Base-by-base conservation (phyloP, 176 grass and related monocot species). In the Triticum timopheevii region DNA sequence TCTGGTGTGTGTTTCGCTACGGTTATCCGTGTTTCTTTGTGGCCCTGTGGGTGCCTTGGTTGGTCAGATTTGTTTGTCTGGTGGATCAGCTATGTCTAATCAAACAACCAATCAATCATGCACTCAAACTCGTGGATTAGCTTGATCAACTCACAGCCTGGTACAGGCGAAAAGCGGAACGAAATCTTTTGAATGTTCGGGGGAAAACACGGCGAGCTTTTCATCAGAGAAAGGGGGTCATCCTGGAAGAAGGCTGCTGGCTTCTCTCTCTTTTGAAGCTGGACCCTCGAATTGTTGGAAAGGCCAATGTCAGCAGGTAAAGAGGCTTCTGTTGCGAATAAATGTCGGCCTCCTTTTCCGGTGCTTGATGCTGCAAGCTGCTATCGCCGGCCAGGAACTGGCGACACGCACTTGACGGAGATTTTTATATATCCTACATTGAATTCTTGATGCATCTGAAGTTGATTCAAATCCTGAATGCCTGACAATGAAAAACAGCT, bases 61-160 rank as follows among this genome's bases (percentile, higher is more conserved):
- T 73, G 80, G 80, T 47, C 75, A 84, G 65, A 27, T 87, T 66
- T 36, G 35, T 50, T 6, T 69, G 81, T 39, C 67, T 28, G 20
- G 10, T 80, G 44, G 75, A 68, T 69, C 89, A 76, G 11, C 4
- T 8, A 12, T 42, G 67, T 66, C 66, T 54, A 9, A 74, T 59
- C 74, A 72, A 42, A 69, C 5, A n/a, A 7, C 23, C 34, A 63
- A 78, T 72, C 59, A 80, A 13, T 64, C 67, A 56, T 27, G 61
- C 80, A 72, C 27, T 33, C 61, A 6, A 78, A 61, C 10, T 20
- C 62, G 68, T 38, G 80, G 54, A 79, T 40, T 30, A 72, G 16
- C 8, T 86, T 79, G 56, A 63, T 54, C 10, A 19, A 1, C 19
- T 73, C 66, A 42, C 80, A 90, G 84, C 13, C 79, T 73, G 80